Evolutionary conservation across 129 eudicot genomes (phyloP).

Genomic region (Mikania micrantha): DNA sequence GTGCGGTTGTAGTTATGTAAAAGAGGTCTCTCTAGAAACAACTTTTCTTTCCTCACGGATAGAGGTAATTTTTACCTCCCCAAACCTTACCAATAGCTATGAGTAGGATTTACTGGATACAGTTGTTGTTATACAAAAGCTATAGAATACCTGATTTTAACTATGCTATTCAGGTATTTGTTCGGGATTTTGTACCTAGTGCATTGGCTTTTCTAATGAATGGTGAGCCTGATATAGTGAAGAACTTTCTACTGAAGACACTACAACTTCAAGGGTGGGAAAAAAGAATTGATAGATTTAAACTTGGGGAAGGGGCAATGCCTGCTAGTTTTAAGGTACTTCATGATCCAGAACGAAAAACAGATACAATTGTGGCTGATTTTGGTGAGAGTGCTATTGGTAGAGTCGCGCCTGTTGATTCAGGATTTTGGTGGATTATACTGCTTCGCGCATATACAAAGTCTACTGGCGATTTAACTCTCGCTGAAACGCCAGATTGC

Average conservation of each 20-base stretch:
- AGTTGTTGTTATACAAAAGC: background rate
- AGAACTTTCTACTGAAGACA: conserved; percentile 77
- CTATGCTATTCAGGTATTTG: conserved; percentile 60
- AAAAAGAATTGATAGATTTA: conserved; percentile 80
- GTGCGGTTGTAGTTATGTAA: too few relatives aligned
- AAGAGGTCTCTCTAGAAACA: too few relatives aligned
- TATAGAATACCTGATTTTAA: background rate
- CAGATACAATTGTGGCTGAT: conserved; percentile 90
- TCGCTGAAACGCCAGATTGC: conserved; percentile 89
- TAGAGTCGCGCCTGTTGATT: conserved; percentile 97
- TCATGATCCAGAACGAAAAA: conserved; percentile 83
- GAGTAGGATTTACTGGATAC: background rate
- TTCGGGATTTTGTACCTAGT: conserved; percentile 97
- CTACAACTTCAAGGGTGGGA: conserved; percentile 98
- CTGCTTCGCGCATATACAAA: conserved; percentile 95
- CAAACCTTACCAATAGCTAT: too few relatives aligned
- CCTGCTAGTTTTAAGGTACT: conserved; percentile 99
- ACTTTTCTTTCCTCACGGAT: too few relatives aligned
- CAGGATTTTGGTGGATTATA: conserved; percentile 99
- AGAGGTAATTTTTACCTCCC: too few relatives aligned
- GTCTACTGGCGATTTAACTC: conserved; percentile 76
- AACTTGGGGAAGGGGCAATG: conserved; percentile 98
- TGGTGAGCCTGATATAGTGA: conserved; percentile 96
- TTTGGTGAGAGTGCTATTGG: conserved; percentile 99
- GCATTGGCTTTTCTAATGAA: conserved; percentile 95